These are phyloP conservation scores for Huiozyma naganishii DNA, from an alignment of 805 yeast species.

Conservation along the genomic window DNA sequence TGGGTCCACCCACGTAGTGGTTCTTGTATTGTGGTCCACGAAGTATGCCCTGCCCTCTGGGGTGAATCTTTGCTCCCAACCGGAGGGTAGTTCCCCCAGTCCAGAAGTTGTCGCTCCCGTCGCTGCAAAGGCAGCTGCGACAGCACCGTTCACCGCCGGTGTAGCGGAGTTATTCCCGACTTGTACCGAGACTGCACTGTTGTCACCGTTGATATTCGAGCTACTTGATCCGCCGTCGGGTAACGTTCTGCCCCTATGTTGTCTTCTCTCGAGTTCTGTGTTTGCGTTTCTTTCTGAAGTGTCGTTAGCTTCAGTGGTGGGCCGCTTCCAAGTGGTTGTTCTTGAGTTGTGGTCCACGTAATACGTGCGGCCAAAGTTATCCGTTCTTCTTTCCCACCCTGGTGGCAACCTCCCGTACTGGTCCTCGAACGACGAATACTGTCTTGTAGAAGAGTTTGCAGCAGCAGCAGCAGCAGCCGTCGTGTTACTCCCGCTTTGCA, in stretches of 20 bases:
- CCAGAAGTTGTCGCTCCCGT: conserved; percentile 86
- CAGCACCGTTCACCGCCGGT: conserved; percentile 40
- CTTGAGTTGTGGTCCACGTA: conserved; percentile 97
- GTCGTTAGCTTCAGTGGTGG: conserved; percentile 65
- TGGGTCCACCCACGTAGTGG: conserved; percentile 99
- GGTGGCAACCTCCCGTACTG: conserved; percentile 94
- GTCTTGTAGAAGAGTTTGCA: conserved; percentile 32
- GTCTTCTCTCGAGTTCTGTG: conserved; percentile 82
- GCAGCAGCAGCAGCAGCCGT: conserved; percentile 9
- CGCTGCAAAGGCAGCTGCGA: conserved; percentile 58
- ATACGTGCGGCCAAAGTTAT: conserved; percentile 92
- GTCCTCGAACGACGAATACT: conserved; percentile 90
- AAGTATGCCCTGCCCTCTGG: conserved; percentile 98
- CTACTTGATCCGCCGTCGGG: conserved; percentile 44
- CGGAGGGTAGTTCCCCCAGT: conserved; percentile 92
- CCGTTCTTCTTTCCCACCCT: conserved; percentile 99
- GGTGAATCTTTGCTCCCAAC: conserved; percentile 98
- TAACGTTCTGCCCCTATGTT: conserved; percentile 80
- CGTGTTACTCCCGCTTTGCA: conserved; percentile 17
- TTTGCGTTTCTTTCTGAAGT: conserved; percentile 48
- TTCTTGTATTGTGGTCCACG: conserved; percentile 98
- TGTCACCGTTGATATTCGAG: conserved; percentile 5
- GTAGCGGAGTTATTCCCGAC: conserved; percentile 38
- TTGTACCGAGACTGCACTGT: conserved; percentile 28
- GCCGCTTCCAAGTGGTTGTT: conserved; percentile 98